Evolutionary conservation across 179 eudicot genomes (phyloP).

Genomic region (Silene noctiflora): DNA sequence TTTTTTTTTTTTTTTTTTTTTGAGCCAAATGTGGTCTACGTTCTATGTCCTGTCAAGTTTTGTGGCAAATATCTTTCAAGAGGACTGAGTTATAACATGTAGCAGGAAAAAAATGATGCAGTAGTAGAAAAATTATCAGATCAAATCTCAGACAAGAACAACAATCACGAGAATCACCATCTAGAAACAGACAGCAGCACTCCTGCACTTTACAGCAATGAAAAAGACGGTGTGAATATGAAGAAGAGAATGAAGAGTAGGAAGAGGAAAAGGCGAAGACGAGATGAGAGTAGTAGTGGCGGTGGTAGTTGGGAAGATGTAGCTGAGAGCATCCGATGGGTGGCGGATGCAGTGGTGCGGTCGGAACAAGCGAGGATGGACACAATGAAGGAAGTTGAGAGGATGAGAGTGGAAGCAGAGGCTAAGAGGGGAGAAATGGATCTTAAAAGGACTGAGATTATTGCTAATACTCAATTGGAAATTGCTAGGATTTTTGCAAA

Average conservation of each 20-base stretch:
- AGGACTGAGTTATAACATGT: not conserved
- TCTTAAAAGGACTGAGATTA: constrained; percentile 78
- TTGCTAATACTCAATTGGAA: constrained; percentile 86
- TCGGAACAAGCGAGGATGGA: constrained; percentile 77
- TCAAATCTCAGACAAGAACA: constrained; percentile 40
- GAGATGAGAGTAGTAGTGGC: constrained; percentile 32
- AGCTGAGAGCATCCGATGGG: constrained; percentile 76
- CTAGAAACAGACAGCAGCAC: constrained; percentile 66
- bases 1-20: too few relatives aligned
- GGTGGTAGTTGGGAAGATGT: constrained; percentile 36
- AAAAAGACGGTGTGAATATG: constrained; percentile 31
- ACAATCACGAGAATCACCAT: constrained; percentile 15
- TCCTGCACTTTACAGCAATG: constrained; percentile 49
- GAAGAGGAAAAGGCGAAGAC: constrained; percentile 39
- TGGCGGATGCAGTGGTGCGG: constrained; percentile 67
- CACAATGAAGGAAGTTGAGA: constrained; percentile 72
- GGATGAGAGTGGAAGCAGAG: constrained; percentile 84
- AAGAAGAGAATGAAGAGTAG: constrained; percentile 25
- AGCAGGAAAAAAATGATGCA: constrained; percentile 42
- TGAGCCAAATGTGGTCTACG: not conserved
- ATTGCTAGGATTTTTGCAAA: constrained; percentile 88
- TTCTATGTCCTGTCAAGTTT: not conserved
- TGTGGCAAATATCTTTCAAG: not conserved
- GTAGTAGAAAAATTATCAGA: constrained; percentile 36
- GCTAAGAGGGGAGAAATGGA: constrained; percentile 84